Evolutionary conservation across 371 early-diverging fungal species (phyloP), one percentile per base, ranked within the genome.

Genomic region (Lichtheimia hyalospora): DNA sequence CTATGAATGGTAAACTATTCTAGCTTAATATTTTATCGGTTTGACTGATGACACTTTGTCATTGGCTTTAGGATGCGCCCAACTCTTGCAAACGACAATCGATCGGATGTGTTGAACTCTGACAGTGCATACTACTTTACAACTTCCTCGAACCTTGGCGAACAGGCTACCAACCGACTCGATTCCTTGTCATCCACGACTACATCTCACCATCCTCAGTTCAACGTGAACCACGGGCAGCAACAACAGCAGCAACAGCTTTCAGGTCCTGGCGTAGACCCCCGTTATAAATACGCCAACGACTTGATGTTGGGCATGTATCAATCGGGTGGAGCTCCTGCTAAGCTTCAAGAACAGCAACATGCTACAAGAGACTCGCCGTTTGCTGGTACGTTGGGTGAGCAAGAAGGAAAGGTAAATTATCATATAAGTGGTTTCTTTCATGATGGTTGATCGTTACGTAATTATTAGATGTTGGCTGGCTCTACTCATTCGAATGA

Each of bases 251-350:
- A 8, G 21, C 27, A 27, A 10, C 10, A 6, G 18, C 49, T 16
- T 25, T 51, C 24, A 25, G 12, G 53, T 16, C n/a, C 25, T 21
- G 46, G 51, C 28, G 63, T 52, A 10, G 62, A 62, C 20, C 83
- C 80, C 61, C 81, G 85, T 3, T 87, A 84, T 68, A 85, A 81
- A 79, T 92, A 90, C 70, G 84, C 88, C 16, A 89, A 87, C 62
- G 91, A 89, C 24, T 77, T 82, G 52, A 90, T 91, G 91, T 75
- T 92, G 16, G 79, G 82, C 24, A 77, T 92, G 52, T 92, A 83
- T 69, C 83, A 78, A 42, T 84, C 86, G 5, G 74, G 73, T 40
- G 84, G 74, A 25, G 56, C 87, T 25, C 84, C 89, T 25, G 71
- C 83, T 34, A 85, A 86, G 56, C 89, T 92, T 68, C 86, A 89